Conservation (phyloP, 2,329 filamentous ascomycete species). For the Fusarium chaquense region DNA sequence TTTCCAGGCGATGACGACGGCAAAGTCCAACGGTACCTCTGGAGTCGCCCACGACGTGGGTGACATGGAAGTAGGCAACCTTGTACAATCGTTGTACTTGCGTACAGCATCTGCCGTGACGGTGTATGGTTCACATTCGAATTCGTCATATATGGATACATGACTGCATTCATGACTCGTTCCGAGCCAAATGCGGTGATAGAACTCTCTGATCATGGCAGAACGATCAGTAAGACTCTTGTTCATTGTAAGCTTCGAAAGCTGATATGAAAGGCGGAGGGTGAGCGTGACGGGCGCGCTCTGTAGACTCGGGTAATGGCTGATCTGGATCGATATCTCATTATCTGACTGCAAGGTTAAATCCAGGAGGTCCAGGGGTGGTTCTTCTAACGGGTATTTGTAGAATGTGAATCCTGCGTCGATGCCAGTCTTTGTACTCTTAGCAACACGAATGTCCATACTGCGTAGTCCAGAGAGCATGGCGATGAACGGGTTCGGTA, state of each 20-base stretch:
- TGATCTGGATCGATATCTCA: not conserved
- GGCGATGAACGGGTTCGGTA: not conserved
- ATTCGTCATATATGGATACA: not conserved
- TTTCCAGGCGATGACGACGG: not conserved
- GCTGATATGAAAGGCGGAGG: not conserved
- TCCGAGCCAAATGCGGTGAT: not conserved
- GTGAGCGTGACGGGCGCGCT: not conserved
- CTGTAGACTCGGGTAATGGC: not conserved
- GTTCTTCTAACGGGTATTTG: not conserved
- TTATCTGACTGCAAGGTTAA: not conserved
- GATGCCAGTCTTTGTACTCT: not conserved
- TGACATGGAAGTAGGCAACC: not conserved
- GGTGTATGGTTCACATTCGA: not conserved
- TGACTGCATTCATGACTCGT: not conserved
- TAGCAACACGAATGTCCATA: not conserved
- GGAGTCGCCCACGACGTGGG: not conserved
- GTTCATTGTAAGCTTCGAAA: not conserved
- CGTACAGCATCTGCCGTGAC: not conserved
- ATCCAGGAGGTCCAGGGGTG: not conserved
- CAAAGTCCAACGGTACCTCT: not conserved
- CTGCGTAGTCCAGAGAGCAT: not conserved
- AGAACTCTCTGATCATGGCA: not conserved
- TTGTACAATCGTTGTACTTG: not conserved
- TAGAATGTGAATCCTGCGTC: not conserved
- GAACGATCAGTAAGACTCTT: not conserved